These are phyloP conservation scores for Trypanosoma congolense DNA, from an alignment of 208 protist genomes.

Conservation along the genomic window DNA sequence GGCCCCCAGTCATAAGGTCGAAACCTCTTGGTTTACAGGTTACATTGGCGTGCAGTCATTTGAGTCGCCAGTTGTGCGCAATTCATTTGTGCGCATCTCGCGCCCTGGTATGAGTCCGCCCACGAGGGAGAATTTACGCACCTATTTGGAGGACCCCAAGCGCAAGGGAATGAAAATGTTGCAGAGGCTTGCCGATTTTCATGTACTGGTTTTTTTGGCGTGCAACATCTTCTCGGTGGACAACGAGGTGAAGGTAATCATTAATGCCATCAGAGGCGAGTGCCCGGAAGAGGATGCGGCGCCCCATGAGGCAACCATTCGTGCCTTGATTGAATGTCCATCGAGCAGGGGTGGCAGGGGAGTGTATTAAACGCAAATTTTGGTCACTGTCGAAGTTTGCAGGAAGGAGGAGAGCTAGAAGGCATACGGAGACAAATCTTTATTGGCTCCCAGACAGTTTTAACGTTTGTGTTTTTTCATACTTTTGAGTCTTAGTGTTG, in stretches of 20 bases:
- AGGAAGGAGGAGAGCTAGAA: too few relatives aligned
- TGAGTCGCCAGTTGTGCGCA: conserved; percentile 62
- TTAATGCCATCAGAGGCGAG: conserved; percentile 34
- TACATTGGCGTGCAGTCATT: conserved; percentile 86
- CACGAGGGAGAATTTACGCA: conserved; percentile 57
- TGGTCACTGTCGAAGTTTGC: too few relatives aligned
- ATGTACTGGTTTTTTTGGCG: conserved; percentile 85
- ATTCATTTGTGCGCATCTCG: conserved; percentile 79
- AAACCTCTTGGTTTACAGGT: conserved; percentile 86
- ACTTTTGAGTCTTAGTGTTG: too few relatives aligned
- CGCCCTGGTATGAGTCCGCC: conserved; percentile 78
- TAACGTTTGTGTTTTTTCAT: too few relatives aligned
- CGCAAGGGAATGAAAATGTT: conserved; percentile 46
- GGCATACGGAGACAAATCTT: too few relatives aligned
- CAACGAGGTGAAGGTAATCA: conserved; percentile 56
- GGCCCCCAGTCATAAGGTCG: conserved; percentile 60
- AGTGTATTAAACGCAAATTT: too few relatives aligned
- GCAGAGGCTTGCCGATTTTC: conserved; percentile 85
- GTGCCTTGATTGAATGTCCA: conserved; percentile 26
- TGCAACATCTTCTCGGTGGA: conserved; percentile 42
- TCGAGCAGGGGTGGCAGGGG: too few relatives aligned
- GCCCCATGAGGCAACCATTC: conserved; percentile 49
- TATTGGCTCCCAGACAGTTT: too few relatives aligned
- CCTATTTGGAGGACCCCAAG: conserved; percentile 79
- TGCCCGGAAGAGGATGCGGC: conserved; percentile 31